Conservation (phyloP, 257 asterid species). For the Nicotiana noctiflora region DNA sequence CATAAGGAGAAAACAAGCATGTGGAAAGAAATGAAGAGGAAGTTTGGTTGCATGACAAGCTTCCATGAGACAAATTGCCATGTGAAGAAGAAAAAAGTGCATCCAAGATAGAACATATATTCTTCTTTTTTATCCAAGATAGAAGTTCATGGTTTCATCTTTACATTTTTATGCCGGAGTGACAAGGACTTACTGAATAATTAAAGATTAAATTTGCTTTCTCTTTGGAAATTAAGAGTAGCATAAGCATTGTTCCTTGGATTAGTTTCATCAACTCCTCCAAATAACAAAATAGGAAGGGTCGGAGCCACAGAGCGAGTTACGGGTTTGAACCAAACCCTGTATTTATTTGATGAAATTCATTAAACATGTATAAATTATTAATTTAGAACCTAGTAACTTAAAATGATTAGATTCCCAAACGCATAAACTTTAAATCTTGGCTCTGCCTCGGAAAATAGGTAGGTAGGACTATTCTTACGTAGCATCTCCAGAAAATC, state of each 20-base stretch:
- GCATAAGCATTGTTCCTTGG: neutral
- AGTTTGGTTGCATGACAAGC: constrained; percentile 51
- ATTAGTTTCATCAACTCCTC: neutral
- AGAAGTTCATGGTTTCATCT: neutral
- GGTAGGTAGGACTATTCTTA: neutral
- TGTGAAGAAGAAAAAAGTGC: constrained; percentile 59
- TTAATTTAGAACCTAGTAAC: no score
- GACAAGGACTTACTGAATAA: neutral
- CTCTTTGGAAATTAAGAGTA: neutral
- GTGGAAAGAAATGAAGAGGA: constrained; percentile 94
- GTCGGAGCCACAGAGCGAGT: no score
- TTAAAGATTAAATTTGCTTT: neutral
- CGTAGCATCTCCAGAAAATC: neutral
- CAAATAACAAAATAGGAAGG: neutral
- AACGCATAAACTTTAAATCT: no score
- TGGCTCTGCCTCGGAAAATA: neutral
- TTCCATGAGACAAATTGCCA: constrained; percentile 49
- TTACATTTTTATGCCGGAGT: neutral
- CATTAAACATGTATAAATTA: no score
- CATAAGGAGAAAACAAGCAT: constrained; percentile 30
- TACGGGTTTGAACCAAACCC: no score
- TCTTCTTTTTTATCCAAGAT: neutral
- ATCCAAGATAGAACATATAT: constrained; percentile 26
- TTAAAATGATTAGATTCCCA: no score
- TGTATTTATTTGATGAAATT: no score